Percentiles rank a stretch among this genome's conserved stretches.
These are phyloP conservation scores for Fusarium newnesense DNA, from an alignment of 2,329 filamentous ascomycete species.

Conservation along the genomic window DNA sequence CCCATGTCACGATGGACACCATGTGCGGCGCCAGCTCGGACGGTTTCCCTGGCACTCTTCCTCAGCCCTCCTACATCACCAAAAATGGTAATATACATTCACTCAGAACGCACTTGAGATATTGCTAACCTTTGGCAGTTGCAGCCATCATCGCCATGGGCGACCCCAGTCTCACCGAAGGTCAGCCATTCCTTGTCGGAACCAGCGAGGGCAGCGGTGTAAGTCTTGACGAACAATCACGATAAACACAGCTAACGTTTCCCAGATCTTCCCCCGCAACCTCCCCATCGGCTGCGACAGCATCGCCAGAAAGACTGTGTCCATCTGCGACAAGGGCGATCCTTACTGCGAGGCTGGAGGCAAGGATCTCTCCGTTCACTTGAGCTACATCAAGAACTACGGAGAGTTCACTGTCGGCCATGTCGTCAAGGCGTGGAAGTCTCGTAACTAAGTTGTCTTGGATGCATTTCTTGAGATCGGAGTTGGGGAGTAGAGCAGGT, in stretches of 20 bases:
- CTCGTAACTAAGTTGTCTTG: neutral
- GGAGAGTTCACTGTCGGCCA: slow-evolving; percentile 43
- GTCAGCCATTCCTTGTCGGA: slow-evolving; percentile 21
- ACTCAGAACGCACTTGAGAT: rapidly evolving
- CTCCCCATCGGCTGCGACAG: slow-evolving; percentile 9
- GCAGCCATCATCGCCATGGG: slow-evolving; percentile 19
- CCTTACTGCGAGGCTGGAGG: slow-evolving; percentile 32
- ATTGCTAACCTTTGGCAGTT: neutral
- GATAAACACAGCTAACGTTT: neutral
- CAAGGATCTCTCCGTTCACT: slow-evolving; percentile 18
- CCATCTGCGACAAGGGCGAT: slow-evolving; percentile 32
- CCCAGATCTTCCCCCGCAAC: slow-evolving; percentile 25
- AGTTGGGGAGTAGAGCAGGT: neutral
- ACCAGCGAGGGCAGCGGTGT: slow-evolving; percentile 27
- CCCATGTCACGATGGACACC: slow-evolving; percentile 16
- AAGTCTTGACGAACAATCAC: neutral
- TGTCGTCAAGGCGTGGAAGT: slow-evolving; percentile 40
- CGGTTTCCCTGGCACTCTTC: neutral
- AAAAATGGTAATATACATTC: neutral
- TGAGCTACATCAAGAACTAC: slow-evolving; percentile 28
- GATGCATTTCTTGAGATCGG: neutral
- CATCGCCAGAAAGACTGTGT: slow-evolving; percentile 22
- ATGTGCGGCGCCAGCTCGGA: slow-evolving; percentile 27
- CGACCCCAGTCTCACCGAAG: slow-evolving; percentile 22
- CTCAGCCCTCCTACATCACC: neutral